Evolutionary conservation across 768 basidiomycete species (phyloP), one percentile per base, ranked within the genome.

Genomic region (Asterophora lycoperdoides): DNA sequence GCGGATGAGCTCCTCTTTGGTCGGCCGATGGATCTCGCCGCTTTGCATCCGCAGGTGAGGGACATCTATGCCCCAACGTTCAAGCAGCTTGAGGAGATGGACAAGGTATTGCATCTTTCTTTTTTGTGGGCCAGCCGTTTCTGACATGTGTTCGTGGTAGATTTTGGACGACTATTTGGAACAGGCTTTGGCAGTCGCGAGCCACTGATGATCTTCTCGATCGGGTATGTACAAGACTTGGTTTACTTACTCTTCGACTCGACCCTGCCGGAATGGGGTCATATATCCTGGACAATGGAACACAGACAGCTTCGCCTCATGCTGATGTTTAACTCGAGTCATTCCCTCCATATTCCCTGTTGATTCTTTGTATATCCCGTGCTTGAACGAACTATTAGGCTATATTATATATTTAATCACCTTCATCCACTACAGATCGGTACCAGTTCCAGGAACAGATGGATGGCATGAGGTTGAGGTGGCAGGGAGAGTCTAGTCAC

Each of bases 1-100:
- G 79, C 86, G 17, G 87, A 89, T 44, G 84, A 82, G 53, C 58
- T 87, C 63, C 56, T 91, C 44, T 91, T 92, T 62, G 89, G 89
- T 3, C 66, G 74, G 35, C 74, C 75, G 11, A 47, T 89, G 35
- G 79, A 89, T 54, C 49, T 81, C 52, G 76, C 80, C 28, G 62
- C 75, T 41, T 62, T 93, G 46, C 89, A 92, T 60, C 88, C 90
- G 0, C 70, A 76, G 17, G 75, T 88, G 33, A 68, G 80, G 60
- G 84, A 88, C 44, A 77, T 92, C 23, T 93, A 85, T 64, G 76
- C 77, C 7, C 74, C 74, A 48, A 75, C 80, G 30, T 84, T 90
- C 64, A 84, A 81, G 57, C 79, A 84, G 53, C 60, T 92, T 54
- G 86, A 89, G 41, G 87, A 89, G 46, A 80, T 87, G 74, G 89